phyloP scores from a whole-genome alignment of 768 basidiomycete species.

The Lanmaoa pseudosensibilis region DNA sequence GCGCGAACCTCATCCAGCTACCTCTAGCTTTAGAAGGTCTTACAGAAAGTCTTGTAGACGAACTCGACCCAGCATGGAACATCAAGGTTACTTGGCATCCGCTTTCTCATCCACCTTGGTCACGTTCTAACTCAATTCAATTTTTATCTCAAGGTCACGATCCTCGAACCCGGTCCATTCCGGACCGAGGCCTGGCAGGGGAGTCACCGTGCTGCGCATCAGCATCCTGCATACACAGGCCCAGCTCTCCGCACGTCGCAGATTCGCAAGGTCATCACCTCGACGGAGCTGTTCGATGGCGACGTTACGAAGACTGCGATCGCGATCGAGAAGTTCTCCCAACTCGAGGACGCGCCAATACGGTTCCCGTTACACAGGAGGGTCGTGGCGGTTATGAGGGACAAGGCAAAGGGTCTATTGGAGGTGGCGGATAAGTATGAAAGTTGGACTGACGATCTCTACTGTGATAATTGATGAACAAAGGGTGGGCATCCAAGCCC shows the following conservation, averaged over 20 bases:
- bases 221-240: constrained; percentile 23
- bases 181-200: constrained; percentile 11
- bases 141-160: constrained; percentile 11
- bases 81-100: constrained; percentile 12
- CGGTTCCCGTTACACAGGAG: constrained; percentile 15
- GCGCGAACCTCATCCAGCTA: neutral
- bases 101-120: neutral
- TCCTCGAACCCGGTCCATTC: constrained; percentile 19
- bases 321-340: constrained; percentile 16
- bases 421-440: constrained; percentile 12
- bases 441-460: constrained; percentile 21
- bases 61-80: constrained; percentile 19
- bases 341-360: constrained; percentile 16
- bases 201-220: neutral
- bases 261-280: neutral
- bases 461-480: neutral
- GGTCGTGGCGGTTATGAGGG: constrained; percentile 6
- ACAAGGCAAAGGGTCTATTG: constrained; percentile 15
- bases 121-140: neutral
- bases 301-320: constrained; percentile 12
- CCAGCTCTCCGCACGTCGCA: constrained; percentile 3
- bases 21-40: constrained; percentile 18
- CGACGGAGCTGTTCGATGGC: constrained; percentile 5
- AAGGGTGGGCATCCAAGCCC: neutral
- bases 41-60: constrained; percentile 7